Base-by-base conservation (phyloP, 2,329 filamentous ascomycete species). In the Gnomoniopsis smithogilvyi region DNA sequence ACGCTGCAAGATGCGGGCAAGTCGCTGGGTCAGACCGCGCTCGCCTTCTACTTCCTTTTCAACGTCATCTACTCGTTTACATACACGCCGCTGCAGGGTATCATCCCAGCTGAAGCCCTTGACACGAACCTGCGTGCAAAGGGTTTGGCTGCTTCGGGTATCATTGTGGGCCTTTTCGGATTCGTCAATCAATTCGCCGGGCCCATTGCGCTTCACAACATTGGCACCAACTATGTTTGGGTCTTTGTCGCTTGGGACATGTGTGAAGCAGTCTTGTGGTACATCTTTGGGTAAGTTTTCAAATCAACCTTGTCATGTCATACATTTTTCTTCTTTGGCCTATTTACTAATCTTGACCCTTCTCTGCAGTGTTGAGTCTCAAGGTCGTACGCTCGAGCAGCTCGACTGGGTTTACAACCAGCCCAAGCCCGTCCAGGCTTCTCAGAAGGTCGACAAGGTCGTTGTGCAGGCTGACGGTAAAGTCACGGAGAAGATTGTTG, bases 381-480 rank as follows among this genome's bases (percentile, higher is more conserved):
- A 80, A 61, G 78, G 78, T 51, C 77, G 78, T 43, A 80, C 78
- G 3, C 73, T 80, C 26, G 78, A 80, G 64, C 72, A 80, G 65
- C 72, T 80, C 38, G 77, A 79, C 63, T 79, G 77, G 76, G 75
- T 80, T 12, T 80, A 80, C 67, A 68, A 77, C 64, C 78, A 80
- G 65, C 73, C 75, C 24, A 76, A 77, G 62, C 78, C 78, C 1
- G 78, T 80, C 69, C 78, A 79, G 67, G 78, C 78, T 12, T 81
- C 78, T 4, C 70, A 75, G 59, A 72, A 70, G 53, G 72, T 80
- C 63, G 74, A 80, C 64, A 78, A 78, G 70, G 71, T 81, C 54
- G 70, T 80, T 47, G 65, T 81, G 17, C 73, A 75, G 62, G 67
- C 70, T 15, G 76, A 80, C 54, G 78, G 78, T 36, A 73, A 70